phyloP scores from a whole-genome alignment of 768 basidiomycete species.

The Boletus vermiculosoides region DNA sequence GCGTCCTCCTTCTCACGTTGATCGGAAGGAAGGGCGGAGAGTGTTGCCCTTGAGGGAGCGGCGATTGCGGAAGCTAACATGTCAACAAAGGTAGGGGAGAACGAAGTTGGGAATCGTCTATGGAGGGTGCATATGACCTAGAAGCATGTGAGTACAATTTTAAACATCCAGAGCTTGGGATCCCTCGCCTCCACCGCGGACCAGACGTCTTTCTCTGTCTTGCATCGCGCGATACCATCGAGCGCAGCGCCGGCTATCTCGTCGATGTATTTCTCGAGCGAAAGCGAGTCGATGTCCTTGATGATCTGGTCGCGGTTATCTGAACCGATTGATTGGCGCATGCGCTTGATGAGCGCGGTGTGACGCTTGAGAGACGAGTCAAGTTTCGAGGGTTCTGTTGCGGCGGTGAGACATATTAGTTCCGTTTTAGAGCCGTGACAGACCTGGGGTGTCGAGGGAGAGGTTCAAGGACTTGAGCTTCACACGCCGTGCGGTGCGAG shows the following conservation, averaged over 20 bases:
- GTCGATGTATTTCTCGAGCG: conserved; percentile 94
- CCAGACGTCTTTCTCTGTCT: conserved; percentile 90
- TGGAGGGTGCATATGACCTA: conserved; percentile 90
- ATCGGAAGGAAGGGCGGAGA: conserved; percentile 62
- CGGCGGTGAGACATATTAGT: conserved; percentile 7
- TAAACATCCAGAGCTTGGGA: neutral
- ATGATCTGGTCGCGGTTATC: conserved; percentile 85
- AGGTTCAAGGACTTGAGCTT: conserved; percentile 59
- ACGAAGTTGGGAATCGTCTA: conserved; percentile 77
- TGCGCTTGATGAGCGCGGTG: conserved; percentile 91
- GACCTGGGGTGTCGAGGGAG: conserved; percentile 49
- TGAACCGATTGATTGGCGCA: conserved; percentile 78
- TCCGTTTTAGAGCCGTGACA: conserved; percentile 12
- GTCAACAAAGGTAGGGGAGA: conserved; percentile 69
- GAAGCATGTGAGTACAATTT: neutral
- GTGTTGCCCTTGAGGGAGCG: conserved; percentile 54
- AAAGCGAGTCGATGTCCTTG: conserved; percentile 88
- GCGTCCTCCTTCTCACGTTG: conserved; percentile 93
- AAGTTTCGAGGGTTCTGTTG: conserved; percentile 65
- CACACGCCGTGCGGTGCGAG: conserved; percentile 54
- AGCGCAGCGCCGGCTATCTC: conserved; percentile 86
- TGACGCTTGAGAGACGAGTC: conserved; percentile 97
- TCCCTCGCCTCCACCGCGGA: conserved; percentile 82
- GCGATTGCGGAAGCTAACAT: conserved; percentile 56
- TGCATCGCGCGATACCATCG: conserved; percentile 85